Base-by-base conservation (phyloP, 148 eudicot genomes). In the Rhododendron henanense region DNA sequence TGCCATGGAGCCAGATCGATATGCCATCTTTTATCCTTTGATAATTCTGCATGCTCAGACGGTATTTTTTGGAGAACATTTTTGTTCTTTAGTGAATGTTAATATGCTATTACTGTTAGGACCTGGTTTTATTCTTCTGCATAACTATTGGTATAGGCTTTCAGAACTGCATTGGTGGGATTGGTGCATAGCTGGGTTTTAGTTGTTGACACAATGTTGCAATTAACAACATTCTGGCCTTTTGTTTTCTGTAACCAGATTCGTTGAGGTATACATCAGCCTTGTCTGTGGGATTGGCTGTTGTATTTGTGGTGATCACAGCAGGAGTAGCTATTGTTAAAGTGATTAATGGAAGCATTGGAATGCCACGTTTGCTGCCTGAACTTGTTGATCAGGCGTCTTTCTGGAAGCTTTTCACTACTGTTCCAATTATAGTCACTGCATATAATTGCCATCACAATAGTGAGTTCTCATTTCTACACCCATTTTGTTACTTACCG, bases 361-460 rank as follows among this genome's bases (percentile, higher is more conserved):
- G 78, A 57, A 91, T 88, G 86, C 98, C 97, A 78, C 90, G 89
- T 59, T 86, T 94, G 93, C 88, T 93, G 50, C 97, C 98, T n/a
- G 84, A 92, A 77, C 82, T 95, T 84, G 89, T 81, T 85, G 94
- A 94, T 81, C 94, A 90, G 87, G 93, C 94, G 78, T 94, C 98
- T 61, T 93, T 95, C 88, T 93, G 94, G 96, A 93, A 95, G 90
- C 93, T 95, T 75, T 95, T 93, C 84, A 94, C 98, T 41, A 92
- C 93, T 39, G 93, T 94, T 86, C 98, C 98, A 3, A 88, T 95
- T 86, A 92, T 95, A 28, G 98, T 94, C 83, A 95, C 98, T 78
- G 96, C 98, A n/a, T 95, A 90, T 88, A 94, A 90, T 80, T 95
- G 98, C 88, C 98, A 95, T 89, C 93, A 94, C 86, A 95, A 95